Evolutionary conservation across 2,329 filamentous ascomycete species (phyloP), one percentile per base, ranked within the genome.

Genomic region (Pseudogymnoascus sp.): DNA sequence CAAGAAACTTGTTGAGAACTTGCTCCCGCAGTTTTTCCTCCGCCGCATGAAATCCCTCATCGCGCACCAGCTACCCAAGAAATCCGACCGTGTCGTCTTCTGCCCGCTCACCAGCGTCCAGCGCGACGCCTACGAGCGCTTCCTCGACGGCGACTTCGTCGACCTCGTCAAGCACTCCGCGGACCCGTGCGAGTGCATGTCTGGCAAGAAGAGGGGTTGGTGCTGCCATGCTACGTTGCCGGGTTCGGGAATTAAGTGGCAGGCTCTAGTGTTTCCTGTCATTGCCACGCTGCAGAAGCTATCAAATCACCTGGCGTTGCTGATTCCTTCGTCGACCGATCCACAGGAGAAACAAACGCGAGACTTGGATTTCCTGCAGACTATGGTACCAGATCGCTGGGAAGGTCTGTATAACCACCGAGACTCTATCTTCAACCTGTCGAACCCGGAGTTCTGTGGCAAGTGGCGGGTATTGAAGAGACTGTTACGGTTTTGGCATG

Each of bases 401-500:
- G 79, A 86, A 69, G 78, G 86, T 18, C 79, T 96, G 0, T 94
- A 92, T 71, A 78, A 79, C 10, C 84, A 88, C 18, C 83, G 91
- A 47, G 91, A 96, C 69, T 90, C 86, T 7, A 88, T 97, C 64
- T 76, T 90, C 60, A 89, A 88, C 69, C 87, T 92, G 60, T 88
- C 92, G 1, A 92, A 96, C 69, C 88, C 91, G 0, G 89, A 95
- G 63, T 97, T 92, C 67, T 99, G 94, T 71, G 94, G 94, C 3
- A 99, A 99, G 75, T 99, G 94, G 94, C 92, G 91, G 71, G 85
- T 99, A 0, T 75, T 99, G 31, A 90, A 87, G 73, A 92, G 91
- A 69, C 79, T 99, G 3, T 82, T 99, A 5, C 87, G 86, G 63
- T 93, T 94, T 74, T 99, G 94, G 94, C 85, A 96, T 72, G 80